Base-by-base conservation (phyloP, 2,329 filamentous ascomycete species). In the Colletotrichum gloeosporioides region DNA sequence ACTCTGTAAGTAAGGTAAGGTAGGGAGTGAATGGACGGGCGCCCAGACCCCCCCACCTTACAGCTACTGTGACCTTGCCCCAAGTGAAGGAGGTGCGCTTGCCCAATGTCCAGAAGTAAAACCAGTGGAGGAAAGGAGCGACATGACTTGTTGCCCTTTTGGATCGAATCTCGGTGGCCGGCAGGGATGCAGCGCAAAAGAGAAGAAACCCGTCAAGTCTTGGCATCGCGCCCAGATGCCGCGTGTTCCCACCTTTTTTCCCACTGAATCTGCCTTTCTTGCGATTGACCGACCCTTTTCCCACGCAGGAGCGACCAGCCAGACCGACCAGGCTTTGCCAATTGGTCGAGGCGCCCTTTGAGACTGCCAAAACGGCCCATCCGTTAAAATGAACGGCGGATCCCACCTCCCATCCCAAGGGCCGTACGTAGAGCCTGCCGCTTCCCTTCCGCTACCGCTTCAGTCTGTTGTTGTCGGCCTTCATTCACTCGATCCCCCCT, bases 361-460 rank as follows among this genome's bases (percentile, higher is more conserved):
- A 16, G 61, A 34, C 53, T 39, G 32, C 55, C 63, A 64, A 69
- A 64, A 55, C 57, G 69, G 69, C 27, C 73, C 39, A 59, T 75
- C 65, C 65, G 74, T 76, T 76, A 65, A 74, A 76, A 76, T 74
- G 64, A 76, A 76, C 34, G 44, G 70, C 70, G 64, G 70, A 69
- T 64, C 70, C 74, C 74, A 39, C 69, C 15, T 22, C 44, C 44
- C 44, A 25, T 53, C 44, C 44, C 44, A 4, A 13, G 4, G n/a
- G 6, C 6, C n/a, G n/a, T 13, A 22, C 3, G 44, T 55, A 25
- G 16, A 39, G 10, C 34, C 25, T 64, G 16, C n/a, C 13, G 25
- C 29, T 63, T 22, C 39, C 71, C 6, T 53, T 49, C n/a, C 61
- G 44, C n/a, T 44, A 32, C 32, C 27, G 55, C 69, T 29, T 36